Evolutionary conservation across 768 basidiomycete species (phyloP), one percentile per base, ranked within the genome.

Genomic region (Pulveroboletus sp.): DNA sequence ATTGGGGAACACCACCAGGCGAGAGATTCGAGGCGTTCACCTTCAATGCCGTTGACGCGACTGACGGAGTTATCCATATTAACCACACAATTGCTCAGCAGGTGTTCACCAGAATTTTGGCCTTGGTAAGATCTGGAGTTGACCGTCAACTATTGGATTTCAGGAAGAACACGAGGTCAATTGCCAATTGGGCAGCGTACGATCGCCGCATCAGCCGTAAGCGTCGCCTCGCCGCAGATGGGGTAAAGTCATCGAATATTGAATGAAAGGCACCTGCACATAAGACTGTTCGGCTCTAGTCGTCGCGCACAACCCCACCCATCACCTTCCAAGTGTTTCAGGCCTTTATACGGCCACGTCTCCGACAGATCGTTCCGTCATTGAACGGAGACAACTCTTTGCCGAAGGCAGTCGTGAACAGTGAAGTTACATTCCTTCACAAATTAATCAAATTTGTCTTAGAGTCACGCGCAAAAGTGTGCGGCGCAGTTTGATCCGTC

Each of bases 151-250:
- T 27, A 45, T 38, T 48, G 39, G 49, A 43, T 53, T 44, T 30
- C 47, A 50, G 40, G n/a, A 45, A 31, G 20, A 36, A 58, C 63
- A 63, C 47, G 62, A 65, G 63, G 58, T 23, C 38, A 49, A 48
- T 51, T 43, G 54, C 34, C 8, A 27, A 41, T 47, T 27, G 49
- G 41, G 38, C 17, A 54, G n/a, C n/a, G n/a, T n/a, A 44, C 50
- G 53, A 63, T 55, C 55, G 37, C 43, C 37, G 19, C 48, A 57
- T 55, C 49, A 58, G 48, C 42, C 53, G n/a, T n/a, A 51, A 51
- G 43, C 52, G 52, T 53, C 55, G 53, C 57, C 42, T 62, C 55
- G 31, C 37, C 9, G 45, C 41, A 31, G 40, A 49, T 52, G 48
- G 46, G 47, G 55, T 53, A 56, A 29, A 47, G n/a, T 31, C 11